Base-by-base conservation (phyloP, 768 basidiomycete genomes). In the Boletales sp. region DNA sequence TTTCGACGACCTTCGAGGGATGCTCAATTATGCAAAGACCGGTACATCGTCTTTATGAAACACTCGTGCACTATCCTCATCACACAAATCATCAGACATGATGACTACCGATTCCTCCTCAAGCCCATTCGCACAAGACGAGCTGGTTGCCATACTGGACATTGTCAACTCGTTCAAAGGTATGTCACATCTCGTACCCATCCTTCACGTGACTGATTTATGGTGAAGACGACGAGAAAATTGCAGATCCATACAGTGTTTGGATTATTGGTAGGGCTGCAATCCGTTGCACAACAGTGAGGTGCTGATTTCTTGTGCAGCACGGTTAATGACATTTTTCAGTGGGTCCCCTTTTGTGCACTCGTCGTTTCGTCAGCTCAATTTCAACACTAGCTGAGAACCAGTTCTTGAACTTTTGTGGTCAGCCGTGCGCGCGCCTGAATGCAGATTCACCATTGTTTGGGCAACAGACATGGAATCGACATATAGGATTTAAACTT, bases 101-200 rank as follows among this genome's bases (percentile, higher is more conserved):
- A 44, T 58, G 32, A 58, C 58, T 9, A 37, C 58, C 11, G 43
- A 58, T 46, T 56, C 58, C 7, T 58, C 58, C 8, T 31, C 58
- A 31, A 50, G 56, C 24, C 56, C 52, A 0, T 60, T 58, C 6
- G 32, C 41, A 19, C 47, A 55, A 41, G 53, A 52, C 15, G 48
- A 58, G 5, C 45, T 60, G 2, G 30, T 36, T 34, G 43, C 57
- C 9, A 51, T 60, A 3, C 5, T 56, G 9, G 54, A 56, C 15
- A 45, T 60, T 2, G 24, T 58, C 32, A 51, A 56, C 15, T 58
- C 56, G 5, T 35, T 57, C n/a, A 49, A 46, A 15, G 52, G 56
- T 59, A 24, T 5, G 5, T 30, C 24, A 0, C 17, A 2, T 37
- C 24, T 8, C 9, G 10, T 35, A 14, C 24, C 34, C 34, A 35